Conservation (phyloP, 1,284 basidiomycete genomes). For the Phellopilus nigrolimitatus region DNA sequence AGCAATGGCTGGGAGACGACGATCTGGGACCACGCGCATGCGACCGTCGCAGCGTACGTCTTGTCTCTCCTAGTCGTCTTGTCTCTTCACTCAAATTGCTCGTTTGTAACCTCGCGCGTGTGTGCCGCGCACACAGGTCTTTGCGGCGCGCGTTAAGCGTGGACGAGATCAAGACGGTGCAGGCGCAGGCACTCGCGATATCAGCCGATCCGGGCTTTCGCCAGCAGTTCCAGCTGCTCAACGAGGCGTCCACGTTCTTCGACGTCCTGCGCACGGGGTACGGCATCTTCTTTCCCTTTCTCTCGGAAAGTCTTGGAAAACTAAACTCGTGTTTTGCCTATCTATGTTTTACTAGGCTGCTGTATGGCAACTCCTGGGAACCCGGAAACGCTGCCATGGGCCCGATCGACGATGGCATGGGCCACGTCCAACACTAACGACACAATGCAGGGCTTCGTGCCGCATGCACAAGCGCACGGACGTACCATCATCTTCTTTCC, state of each 20-base stretch:
- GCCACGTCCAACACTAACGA: conserved; percentile 9
- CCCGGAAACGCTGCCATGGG: background rate
- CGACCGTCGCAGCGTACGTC: conserved; percentile 9
- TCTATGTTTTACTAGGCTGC: background rate
- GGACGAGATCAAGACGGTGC: conserved; percentile 17
- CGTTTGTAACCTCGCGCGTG: no score
- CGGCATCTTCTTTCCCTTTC: background rate
- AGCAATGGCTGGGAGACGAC: conserved; percentile 8
- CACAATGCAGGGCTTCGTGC: no score
- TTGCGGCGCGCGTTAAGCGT: conserved; percentile 4
- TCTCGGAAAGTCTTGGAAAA: background rate
- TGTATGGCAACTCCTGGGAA: conserved; percentile 6
- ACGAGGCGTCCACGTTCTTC: conserved; percentile 16
- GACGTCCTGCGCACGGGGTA: conserved; percentile 16
- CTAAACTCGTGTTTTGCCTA: background rate
- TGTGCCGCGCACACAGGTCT: conserved; percentile 4
- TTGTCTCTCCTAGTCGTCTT: background rate
- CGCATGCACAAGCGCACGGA: no score
- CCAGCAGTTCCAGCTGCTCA: conserved; percentile 11
- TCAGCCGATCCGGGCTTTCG: background rate
- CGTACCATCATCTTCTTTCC: no score
- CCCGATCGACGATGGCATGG: conserved; percentile 2
- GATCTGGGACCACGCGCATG: conserved; percentile 11
- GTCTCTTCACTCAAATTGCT: background rate
- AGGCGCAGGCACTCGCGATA: conserved; percentile 5